These are phyloP conservation scores for Rosellinia necatrix DNA, from an alignment of 2,329 filamentous ascomycete genomes.

Conservation along the genomic window DNA sequence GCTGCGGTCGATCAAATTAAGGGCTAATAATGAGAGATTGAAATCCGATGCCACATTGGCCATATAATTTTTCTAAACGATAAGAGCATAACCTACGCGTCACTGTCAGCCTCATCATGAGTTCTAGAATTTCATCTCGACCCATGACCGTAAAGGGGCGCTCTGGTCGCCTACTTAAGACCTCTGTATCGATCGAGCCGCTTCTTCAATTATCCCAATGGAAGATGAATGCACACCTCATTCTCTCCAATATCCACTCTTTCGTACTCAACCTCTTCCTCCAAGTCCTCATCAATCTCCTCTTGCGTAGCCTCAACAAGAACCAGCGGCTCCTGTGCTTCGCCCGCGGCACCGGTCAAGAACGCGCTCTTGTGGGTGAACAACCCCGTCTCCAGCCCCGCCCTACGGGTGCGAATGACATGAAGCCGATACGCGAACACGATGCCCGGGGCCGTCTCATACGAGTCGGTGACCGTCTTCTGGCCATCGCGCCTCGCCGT, in stretches of 20 bases:
- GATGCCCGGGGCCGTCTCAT: conserved; percentile 8
- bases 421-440: conserved; percentile 14
- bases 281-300: conserved; percentile 2
- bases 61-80: background rate
- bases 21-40: background rate
- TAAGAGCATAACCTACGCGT: background rate
- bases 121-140: background rate
- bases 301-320: conserved; percentile 8
- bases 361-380: conserved; percentile 8
- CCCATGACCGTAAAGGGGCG: background rate
- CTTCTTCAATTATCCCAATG: background rate
- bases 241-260: background rate
- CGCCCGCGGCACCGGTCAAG: conserved; percentile 8
- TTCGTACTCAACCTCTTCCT: conserved; percentile 11
- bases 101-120: background rate
- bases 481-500: background rate
- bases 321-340: conserved; percentile 2
- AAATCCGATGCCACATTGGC: background rate
- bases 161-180: background rate
- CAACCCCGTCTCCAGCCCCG: background rate
- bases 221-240: conserved; percentile 4
- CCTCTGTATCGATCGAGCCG: background rate
- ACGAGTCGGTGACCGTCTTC: background rate
- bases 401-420: background rate
- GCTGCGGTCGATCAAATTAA: background rate